phyloP scores from a whole-genome alignment of 495 filamentous ascomycete species.

The Patellaria atrata region DNA sequence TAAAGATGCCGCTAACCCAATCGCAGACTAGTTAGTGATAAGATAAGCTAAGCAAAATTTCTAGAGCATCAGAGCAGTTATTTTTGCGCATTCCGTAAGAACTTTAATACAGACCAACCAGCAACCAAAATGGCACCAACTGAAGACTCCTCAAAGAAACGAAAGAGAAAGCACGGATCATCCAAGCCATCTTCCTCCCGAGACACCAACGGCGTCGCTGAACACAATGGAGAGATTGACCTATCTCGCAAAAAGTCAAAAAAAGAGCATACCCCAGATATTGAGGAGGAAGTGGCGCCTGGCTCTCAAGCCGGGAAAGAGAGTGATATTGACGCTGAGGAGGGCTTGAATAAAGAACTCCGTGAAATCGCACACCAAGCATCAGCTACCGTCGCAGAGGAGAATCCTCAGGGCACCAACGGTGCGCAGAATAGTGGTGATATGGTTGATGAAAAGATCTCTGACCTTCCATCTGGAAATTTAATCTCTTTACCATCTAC shows the following conservation, averaged over 20 bases:
- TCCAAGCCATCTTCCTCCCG: conserved; percentile 3
- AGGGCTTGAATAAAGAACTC: conserved; percentile 22
- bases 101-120: no score
- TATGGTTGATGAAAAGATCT: conserved; percentile 14
- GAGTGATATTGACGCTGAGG: conserved; percentile 16
- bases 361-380: conserved; percentile 17
- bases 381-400: conserved; percentile 5
- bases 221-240: conserved; percentile 2
- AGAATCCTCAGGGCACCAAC: conserved; percentile 1
- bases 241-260: conserved; percentile 24
- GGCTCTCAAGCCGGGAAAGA: background rate
- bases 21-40: no score
- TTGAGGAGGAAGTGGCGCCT: conserved; percentile 4
- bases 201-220: conserved; percentile 6
- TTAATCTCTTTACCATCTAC: conserved; percentile 42
- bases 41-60: no score
- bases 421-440: background rate
- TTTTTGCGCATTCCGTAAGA: no score
- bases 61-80: no score
- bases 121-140: conserved; percentile 13
- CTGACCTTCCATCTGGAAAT: conserved; percentile 37
- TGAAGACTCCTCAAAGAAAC: conserved; percentile 22
- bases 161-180: conserved; percentile 24
- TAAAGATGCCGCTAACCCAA: no score
- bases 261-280: conserved; percentile 16